Base-by-base conservation (phyloP, 2,329 filamentous ascomycete species). In the Phoma sp. region DNA sequence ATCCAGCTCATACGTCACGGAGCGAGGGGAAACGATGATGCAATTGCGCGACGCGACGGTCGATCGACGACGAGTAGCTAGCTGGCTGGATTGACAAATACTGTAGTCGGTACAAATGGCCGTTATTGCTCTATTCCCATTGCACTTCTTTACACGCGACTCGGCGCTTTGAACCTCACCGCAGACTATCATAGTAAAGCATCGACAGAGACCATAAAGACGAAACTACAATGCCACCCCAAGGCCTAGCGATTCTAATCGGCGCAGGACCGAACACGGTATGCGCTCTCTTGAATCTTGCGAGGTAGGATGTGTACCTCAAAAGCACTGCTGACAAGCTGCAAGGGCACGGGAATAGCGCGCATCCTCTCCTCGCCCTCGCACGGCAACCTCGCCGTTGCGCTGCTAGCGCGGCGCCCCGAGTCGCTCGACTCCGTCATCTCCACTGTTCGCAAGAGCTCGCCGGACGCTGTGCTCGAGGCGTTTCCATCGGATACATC, bases 331-430 rank as follows among this genome's bases (percentile, higher is more conserved):
- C 24, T 36, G 32, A 6, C 35, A 2, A n/a, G 24, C 6, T 19
- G 9, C 17, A 69, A 82, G 73, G 82, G 82, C 10, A 79, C 81
- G 10, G 83, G 84, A 37, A 85, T 86, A n/a, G 81, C 82, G 21
- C 77, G 82, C 19, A 77, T 84, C 32, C 79, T 85, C 35, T 81
- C 82, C 2, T 69, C 76, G 41, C 78, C 80, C 1, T 71, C 74
- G 0, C 78, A 84, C 27, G 82, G 82, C 31, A 85, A 85, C 64
- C 75, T 84, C 41, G 82, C 83, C 22, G 79, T 85, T 8, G 82
- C 83, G 15, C 75, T 85, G 7, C 76, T 85, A 39, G 81, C 82
- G 7, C 78, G 83, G 4, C 77, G 79, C 27, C 71, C 74, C 19
- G 80, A 82, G 44, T 76, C 76, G 9, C 75, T 84, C 37, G 66